Evolutionary conservation across 2,329 filamentous ascomycete genomes (phyloP), one percentile per base, ranked within the genome.

Genomic region (Cordyceps tenuipes): DNA sequence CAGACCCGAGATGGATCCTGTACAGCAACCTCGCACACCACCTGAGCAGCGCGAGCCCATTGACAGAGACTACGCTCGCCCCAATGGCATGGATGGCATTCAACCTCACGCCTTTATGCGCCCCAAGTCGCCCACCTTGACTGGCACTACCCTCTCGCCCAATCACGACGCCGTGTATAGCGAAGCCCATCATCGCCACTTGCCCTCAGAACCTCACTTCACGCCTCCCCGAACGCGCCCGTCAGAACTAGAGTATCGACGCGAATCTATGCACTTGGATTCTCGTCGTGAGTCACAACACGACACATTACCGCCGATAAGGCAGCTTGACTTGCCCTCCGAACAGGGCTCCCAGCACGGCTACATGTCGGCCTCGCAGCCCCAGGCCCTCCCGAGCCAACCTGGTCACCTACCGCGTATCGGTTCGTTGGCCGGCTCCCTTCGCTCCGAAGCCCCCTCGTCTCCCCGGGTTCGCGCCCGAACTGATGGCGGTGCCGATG

Each of bases 301-400:
- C n/a, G 57, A 59, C 3, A 21, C 48, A 12, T 19, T 59, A 15
- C 57, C 57, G 17, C 57, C 57, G 5, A 51, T 59, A 17, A 26
- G 57, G 46, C 57, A 59, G 29, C 57, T 59, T 34, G 57, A 59
- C 26, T 15, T 59, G 26, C 57, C 47, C n/a, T 59, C 57, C 26
- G 57, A 59, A 17, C 57, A 59, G 41, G 41, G 19, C 19, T 52
- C 48, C 52, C 57, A 59, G 17, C 36, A 44, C 21, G 21, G 48
- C 47, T 59, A 52, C 29, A 39, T 48, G 15, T 46, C 57, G 21
- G 41, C 57, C 6, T 8, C 57, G 5, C 47, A 36, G 36, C 51
- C 47, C 8, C 48, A 58, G 10, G 39, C 57, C 10, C 29, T 29
- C 29, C 34, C 36, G 3, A 43, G 47, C 5, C 56, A 31, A 4